Evolutionary conservation across 371 early-diverging fungal species (phyloP).

Genomic region (Mucor velutinosus): DNA sequence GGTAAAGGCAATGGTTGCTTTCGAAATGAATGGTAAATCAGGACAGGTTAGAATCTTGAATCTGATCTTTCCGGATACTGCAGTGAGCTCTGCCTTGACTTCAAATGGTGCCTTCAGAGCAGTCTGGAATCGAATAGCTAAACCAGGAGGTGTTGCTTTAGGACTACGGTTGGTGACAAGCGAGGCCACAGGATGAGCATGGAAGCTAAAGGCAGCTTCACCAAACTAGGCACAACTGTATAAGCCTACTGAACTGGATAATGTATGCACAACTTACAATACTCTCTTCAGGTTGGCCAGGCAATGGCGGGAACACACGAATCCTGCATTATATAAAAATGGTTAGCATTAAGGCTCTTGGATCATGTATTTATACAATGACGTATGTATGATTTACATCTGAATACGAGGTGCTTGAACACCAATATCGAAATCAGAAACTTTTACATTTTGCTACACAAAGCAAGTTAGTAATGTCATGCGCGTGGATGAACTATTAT

Average conservation of each 20-base stretch:
- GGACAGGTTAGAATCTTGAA: slow-evolving; percentile 46
- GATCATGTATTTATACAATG: neutral
- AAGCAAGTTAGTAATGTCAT: neutral
- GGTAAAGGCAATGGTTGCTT: slow-evolving; percentile 47
- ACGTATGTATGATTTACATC: slow-evolving; percentile 28
- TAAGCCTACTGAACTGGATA: neutral
- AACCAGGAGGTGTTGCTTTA: slow-evolving; percentile 37
- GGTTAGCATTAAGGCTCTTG: neutral
- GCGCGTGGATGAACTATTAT: neutral
- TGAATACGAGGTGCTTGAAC: slow-evolving; percentile 48
- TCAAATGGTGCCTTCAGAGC: slow-evolving; percentile 33
- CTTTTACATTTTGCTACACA: slow-evolving; percentile 37
- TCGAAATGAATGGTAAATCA: slow-evolving; percentile 46
- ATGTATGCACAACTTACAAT: slow-evolving; percentile 26
- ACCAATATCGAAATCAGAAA: slow-evolving; percentile 50
- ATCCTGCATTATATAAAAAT: slow-evolving; percentile 23
- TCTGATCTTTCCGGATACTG: slow-evolving; percentile 39
- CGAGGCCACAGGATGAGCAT: slow-evolving; percentile 46
- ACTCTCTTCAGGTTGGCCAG: slow-evolving; percentile 49
- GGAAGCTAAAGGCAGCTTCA: slow-evolving; percentile 48
- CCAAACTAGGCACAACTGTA: slow-evolving; percentile 32
- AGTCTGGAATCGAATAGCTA: slow-evolving; percentile 34
- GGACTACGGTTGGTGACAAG: slow-evolving; percentile 24
- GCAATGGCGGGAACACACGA: slow-evolving; percentile 47
- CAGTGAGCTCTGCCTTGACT: slow-evolving; percentile 45